phyloP scores from a whole-genome alignment of 495 filamentous ascomycete species.

The Glutinoglossum americanum region DNA sequence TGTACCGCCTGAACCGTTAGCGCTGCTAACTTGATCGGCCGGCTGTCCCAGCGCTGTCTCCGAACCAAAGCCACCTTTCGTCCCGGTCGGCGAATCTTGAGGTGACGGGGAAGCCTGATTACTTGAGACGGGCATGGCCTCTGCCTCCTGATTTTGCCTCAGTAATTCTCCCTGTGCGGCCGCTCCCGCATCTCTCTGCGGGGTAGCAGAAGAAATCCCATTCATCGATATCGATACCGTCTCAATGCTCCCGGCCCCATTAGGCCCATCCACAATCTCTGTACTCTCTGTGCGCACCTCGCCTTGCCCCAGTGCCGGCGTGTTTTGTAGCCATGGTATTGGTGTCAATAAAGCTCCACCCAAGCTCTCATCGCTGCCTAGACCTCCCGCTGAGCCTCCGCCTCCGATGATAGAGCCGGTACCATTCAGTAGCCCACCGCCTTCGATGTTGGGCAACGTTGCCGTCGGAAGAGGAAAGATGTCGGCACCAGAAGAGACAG shows the following conservation, averaged over 20 bases:
- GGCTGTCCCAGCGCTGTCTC: conserved; percentile 15
- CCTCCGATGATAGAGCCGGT: conserved; percentile 6
- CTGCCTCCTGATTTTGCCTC: conserved; percentile 57
- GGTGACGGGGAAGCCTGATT: conserved; percentile 14
- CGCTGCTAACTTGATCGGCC: background rate
- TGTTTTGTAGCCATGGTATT: conserved; percentile 59
- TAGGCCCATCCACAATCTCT: conserved; percentile 47
- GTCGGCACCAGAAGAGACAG: conserved; percentile 63
- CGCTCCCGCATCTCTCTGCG: conserved; percentile 18
- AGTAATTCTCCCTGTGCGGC: conserved; percentile 60
- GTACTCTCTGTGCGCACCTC: conserved; percentile 40
- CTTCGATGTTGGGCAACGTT: conserved; percentile 16
- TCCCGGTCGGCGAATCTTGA: conserved; percentile 14
- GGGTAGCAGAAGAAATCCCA: conserved; percentile 20
- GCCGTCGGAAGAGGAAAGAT: conserved; percentile 61
- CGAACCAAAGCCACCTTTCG: conserved; percentile 14
- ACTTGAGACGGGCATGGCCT: conserved; percentile 34
- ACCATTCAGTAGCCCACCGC: conserved; percentile 19
- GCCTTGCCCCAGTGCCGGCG: background rate
- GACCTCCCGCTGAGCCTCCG: conserved; percentile 9
- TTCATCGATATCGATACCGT: conserved; percentile 49
- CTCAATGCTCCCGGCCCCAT: conserved; percentile 47
- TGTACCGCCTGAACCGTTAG: background rate
- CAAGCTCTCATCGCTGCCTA: conserved; percentile 71
- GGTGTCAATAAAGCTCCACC: conserved; percentile 85